Evolutionary conservation across 2,329 filamentous ascomycete species (phyloP).

Genomic region (Talaromyces islandicus): DNA sequence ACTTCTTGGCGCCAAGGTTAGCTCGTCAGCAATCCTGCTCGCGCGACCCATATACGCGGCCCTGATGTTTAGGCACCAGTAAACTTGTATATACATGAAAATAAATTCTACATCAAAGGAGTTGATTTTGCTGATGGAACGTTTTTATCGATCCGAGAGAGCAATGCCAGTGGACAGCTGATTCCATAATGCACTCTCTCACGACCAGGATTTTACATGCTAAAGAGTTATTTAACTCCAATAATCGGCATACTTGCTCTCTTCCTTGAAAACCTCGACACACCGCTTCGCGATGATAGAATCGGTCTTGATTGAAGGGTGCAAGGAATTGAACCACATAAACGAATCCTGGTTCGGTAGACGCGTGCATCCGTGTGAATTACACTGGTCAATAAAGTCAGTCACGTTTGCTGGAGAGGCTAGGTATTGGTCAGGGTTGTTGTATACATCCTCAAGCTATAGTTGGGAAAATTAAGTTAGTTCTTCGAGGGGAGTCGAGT

Average conservation of each 20-base stretch:
- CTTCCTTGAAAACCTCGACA: conserved; percentile 48
- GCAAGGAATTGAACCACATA: conserved; percentile 69
- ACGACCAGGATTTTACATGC: not conserved
- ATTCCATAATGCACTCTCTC: too few species aligned
- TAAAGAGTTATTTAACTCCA: conserved; percentile 13
- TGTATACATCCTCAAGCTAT: conserved; percentile 58
- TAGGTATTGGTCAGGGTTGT: conserved; percentile 56
- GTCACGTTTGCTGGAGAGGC: conserved; percentile 58
- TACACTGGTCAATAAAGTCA: conserved; percentile 54
- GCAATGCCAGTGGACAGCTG: too few species aligned
- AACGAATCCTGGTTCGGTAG: conserved; percentile 51
- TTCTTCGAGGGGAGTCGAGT: not conserved
- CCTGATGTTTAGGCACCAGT: too few species aligned
- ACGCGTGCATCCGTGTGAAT: conserved; percentile 36
- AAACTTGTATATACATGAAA: not conserved
- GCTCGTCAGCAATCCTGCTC: too few species aligned
- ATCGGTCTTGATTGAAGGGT: conserved; percentile 62
- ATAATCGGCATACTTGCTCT: conserved; percentile 23
- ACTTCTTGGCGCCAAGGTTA: too few species aligned
- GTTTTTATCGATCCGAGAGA: too few species aligned
- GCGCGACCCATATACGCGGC: too few species aligned
- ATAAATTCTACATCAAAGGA: not conserved
- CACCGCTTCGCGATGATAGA: conserved; percentile 54
- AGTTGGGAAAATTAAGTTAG: not conserved
- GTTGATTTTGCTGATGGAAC: not conserved